A percentile compares a stretch with the other conserved stretches of the same genome.
These are phyloP conservation scores for Pezicula radicicola DNA, from an alignment of 2,329 filamentous ascomycete species.

Conservation along the genomic window DNA sequence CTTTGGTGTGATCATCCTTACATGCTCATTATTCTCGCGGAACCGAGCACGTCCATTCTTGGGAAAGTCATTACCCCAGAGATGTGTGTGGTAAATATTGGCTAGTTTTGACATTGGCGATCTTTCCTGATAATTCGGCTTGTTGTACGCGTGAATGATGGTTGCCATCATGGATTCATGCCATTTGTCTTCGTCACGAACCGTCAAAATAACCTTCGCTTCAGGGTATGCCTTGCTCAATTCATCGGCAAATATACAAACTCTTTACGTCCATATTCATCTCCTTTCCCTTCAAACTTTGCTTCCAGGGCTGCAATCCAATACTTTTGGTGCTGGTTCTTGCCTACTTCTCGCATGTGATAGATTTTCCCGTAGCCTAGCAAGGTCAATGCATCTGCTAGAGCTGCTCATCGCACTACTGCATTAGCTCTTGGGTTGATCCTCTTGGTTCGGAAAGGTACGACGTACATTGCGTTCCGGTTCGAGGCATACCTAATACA, in stretches of 20 bases:
- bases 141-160: slow-evolving; percentile 3
- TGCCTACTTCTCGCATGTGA: slow-evolving; percentile 9
- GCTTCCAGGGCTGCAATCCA: slow-evolving; percentile 7
- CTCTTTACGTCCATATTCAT: slow-evolving; percentile 3
- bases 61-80: slow-evolving; percentile 6
- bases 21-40: slow-evolving; percentile 7
- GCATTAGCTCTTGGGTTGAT: not conserved
- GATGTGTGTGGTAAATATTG: slow-evolving; percentile 1
- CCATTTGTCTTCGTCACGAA: slow-evolving; percentile 15
- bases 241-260: slow-evolving; percentile 26
- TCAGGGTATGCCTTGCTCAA: slow-evolving; percentile 16
- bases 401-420: slow-evolving; percentile 2
- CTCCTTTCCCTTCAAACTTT: slow-evolving; percentile 5
- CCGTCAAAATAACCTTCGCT: slow-evolving; percentile 16
- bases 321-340: slow-evolving; percentile 5
- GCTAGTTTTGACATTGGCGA: not conserved
- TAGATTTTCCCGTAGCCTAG: slow-evolving; percentile 7
- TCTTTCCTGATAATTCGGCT: not conserved
- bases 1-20: slow-evolving; percentile 1
- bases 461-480: slow-evolving; percentile 10
- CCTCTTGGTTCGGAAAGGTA: not conserved
- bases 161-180: slow-evolving; percentile 7
- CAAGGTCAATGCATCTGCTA: slow-evolving; percentile 7
- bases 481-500: slow-evolving; percentile 1
- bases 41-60: slow-evolving; percentile 5